phyloP scores from a whole-genome alignment of 805 yeast genomes.

The Wickerhamiella sergipiensis region DNA sequence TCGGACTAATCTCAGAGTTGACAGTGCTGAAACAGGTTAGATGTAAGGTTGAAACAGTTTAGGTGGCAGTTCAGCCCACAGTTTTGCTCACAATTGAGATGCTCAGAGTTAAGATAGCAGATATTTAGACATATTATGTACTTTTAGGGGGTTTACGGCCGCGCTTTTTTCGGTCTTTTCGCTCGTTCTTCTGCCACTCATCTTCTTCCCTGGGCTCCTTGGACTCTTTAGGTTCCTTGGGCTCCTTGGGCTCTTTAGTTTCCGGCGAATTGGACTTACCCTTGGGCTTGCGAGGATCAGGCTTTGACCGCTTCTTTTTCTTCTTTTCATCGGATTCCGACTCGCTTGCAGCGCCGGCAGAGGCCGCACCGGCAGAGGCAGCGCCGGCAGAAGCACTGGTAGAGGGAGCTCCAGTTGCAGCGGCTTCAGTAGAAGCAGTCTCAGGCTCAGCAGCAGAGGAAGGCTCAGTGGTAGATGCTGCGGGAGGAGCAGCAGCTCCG shows the following conservation, averaged over 20 bases:
- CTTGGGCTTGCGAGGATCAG: neutral
- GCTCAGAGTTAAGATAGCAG: too few species aligned
- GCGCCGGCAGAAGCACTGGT: neutral
- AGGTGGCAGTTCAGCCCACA: too few species aligned
- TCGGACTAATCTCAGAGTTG: too few species aligned
- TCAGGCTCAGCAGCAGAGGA: neutral
- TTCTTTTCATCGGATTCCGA: neutral
- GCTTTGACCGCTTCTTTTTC: neutral
- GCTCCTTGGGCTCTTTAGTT: neutral
- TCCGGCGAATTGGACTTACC: neutral
- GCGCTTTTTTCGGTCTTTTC: neutral
- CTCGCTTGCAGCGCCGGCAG: too few species aligned
- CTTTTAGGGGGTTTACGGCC: neutral
- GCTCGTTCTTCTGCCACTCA: neutral
- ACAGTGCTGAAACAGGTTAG: too few species aligned
- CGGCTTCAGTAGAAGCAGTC: too few species aligned
- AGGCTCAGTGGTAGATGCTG: neutral
- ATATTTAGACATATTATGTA: neutral
- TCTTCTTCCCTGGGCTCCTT: neutral
- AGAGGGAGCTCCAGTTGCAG: neutral
- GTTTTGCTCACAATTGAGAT: too few species aligned
- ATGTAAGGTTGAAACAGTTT: too few species aligned
- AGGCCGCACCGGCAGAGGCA: too few species aligned
- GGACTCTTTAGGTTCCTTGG: neutral
- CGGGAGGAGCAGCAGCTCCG: too few species aligned